These are phyloP conservation scores for Dicorynia guianensis DNA, from an alignment of 306 rosid species.

Conservation along the genomic window DNA sequence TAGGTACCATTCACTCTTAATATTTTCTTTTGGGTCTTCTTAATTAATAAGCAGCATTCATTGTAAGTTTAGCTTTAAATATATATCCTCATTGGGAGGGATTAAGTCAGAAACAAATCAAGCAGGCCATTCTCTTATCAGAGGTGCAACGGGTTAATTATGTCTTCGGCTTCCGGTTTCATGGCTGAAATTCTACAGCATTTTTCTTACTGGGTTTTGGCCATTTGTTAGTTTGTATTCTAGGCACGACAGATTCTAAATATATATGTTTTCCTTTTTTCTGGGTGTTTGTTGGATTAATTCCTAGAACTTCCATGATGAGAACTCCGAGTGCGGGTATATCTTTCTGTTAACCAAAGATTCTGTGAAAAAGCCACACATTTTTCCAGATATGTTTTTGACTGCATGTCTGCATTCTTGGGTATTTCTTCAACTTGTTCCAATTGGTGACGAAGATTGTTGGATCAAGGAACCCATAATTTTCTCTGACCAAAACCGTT, in stretches of 20 bases:
- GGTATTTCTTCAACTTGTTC: background rate
- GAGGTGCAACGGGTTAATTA: constrained; percentile 40
- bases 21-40: constrained; percentile 5
- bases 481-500: constrained; percentile 16
- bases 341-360: constrained; percentile 17
- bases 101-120: background rate
- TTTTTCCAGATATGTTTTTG: background rate
- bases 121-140: constrained; percentile 2
- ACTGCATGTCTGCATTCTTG: background rate
- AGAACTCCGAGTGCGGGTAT: background rate
- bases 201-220: constrained; percentile 6
- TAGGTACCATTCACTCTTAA: constrained; percentile 17
- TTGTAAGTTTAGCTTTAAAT: background rate
- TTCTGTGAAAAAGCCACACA: background rate
- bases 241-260: background rate
- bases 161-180: constrained; percentile 20
- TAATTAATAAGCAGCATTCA: background rate
- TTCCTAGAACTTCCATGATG: background rate
- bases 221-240: background rate
- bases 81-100: background rate
- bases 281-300: background rate
- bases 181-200: background rate
- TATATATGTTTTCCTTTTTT: no score
- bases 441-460: background rate
- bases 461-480: background rate